Evolutionary conservation across 2,329 filamentous ascomycete genomes (phyloP).

Genomic region (Alternaria incomplexa): DNA sequence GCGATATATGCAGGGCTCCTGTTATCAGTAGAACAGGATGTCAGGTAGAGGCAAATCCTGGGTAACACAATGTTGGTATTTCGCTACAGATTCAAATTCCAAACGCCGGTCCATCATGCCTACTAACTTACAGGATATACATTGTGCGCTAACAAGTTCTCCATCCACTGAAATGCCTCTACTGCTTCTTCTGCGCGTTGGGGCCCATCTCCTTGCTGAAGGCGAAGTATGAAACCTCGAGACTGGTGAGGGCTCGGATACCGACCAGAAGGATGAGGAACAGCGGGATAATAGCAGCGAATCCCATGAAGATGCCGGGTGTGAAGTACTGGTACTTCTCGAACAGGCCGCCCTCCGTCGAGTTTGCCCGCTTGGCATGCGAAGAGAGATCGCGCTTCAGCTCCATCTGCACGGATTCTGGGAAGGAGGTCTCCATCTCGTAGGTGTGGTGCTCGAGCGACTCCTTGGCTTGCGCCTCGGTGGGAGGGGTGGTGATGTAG

Average conservation of each 20-base stretch:
- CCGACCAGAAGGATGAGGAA: slow-evolving; percentile 80
- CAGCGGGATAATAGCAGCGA: slow-evolving; percentile 73
- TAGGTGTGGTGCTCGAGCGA: slow-evolving; percentile 55
- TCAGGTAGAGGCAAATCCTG: not conserved
- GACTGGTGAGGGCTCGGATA: slow-evolving; percentile 74
- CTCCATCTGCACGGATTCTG: slow-evolving; percentile 70
- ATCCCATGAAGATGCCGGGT: slow-evolving; percentile 87
- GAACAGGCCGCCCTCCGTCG: slow-evolving; percentile 63
- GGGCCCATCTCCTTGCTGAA: slow-evolving; percentile 97
- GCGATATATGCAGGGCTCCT: not conserved
- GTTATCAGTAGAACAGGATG: not conserved
- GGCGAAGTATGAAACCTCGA: slow-evolving; percentile 90
- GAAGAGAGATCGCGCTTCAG: slow-evolving; percentile 69
- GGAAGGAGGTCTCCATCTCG: slow-evolving; percentile 68
- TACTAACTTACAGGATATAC: slow-evolving; percentile 14
- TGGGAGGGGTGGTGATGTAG: slow-evolving; percentile 70
- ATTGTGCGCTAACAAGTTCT: slow-evolving; percentile 4
- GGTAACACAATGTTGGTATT: slow-evolving; percentile 12
- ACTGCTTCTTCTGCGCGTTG: slow-evolving; percentile 82
- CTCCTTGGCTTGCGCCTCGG: slow-evolving; percentile 31
- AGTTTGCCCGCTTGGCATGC: slow-evolving; percentile 32
- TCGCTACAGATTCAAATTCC: slow-evolving; percentile 10
- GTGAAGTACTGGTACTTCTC: slow-evolving; percentile 95
- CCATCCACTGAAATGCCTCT: slow-evolving; percentile 20
- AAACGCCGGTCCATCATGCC: slow-evolving; percentile 12